Percentiles rank a stretch among this genome's conserved stretches.
These are phyloP conservation scores for Sporothrix schenckii DNA, from an alignment of 2,329 filamentous ascomycete genomes.

Conservation along the genomic window DNA sequence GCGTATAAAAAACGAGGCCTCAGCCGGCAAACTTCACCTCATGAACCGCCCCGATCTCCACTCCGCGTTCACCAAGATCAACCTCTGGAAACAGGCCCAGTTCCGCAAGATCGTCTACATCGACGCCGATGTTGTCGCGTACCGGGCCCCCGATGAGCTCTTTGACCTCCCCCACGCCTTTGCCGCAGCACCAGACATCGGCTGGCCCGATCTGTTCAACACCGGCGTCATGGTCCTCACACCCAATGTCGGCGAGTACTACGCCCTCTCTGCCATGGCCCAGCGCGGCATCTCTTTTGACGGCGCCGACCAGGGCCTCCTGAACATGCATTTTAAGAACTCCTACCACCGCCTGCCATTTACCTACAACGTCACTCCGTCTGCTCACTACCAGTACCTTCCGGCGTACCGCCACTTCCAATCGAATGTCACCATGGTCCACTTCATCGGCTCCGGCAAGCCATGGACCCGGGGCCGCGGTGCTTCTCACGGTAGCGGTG, in stretches of 20 bases:
- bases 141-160: constrained; percentile 89
- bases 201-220: constrained; percentile 98
- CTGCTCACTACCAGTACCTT: constrained; percentile 94
- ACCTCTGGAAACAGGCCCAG: constrained; percentile 87
- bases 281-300: constrained; percentile 90
- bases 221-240: constrained; percentile 92
- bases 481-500: constrained; percentile 57
- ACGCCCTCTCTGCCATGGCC: constrained; percentile 81
- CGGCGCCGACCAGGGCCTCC: constrained; percentile 89
- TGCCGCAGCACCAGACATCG: constrained; percentile 85
- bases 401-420: constrained; percentile 94
- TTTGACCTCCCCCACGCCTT: constrained; percentile 67
- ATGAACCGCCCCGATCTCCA: constrained; percentile 91
- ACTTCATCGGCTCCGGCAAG: constrained; percentile 92
- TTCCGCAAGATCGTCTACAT: constrained; percentile 93
- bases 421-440: constrained; percentile 83
- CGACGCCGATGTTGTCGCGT: constrained; percentile 89
- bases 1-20: constrained; percentile 71
- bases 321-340: constrained; percentile 91
- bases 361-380: constrained; percentile 95
- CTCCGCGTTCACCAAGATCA: constrained; percentile 95
- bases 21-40: constrained; percentile 78
- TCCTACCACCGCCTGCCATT: constrained; percentile 88
- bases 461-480: constrained; percentile 75
- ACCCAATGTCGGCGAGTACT: constrained; percentile 85